Evolutionary conservation across 148 eudicot species (phyloP).

Genomic region (Chenopodium berlandieri): DNA sequence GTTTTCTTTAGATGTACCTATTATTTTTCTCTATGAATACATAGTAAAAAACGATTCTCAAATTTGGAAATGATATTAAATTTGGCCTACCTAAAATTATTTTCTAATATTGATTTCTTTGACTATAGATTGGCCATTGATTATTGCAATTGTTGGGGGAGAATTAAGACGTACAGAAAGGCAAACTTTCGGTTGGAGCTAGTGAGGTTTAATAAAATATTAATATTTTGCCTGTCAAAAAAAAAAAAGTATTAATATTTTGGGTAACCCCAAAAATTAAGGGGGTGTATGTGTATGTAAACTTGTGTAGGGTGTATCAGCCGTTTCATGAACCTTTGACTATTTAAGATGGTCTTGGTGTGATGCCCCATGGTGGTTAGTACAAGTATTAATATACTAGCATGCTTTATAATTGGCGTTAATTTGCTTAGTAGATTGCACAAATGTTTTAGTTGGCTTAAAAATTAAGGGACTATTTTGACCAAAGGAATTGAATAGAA

Average conservation of each 20-base stretch:
- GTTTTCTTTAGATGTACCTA: too few relatives aligned
- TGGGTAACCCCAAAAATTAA: conserved; percentile 6
- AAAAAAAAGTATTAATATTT: neutral
- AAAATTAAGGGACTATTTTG: neutral
- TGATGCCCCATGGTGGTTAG: conserved; percentile 6
- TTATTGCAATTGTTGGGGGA: conserved; percentile 21
- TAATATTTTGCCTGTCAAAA: neutral
- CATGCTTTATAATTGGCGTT: too few relatives aligned
- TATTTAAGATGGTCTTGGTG: conserved; percentile 14
- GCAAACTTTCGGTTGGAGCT: conserved; percentile 13
- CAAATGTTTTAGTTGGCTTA: neutral
- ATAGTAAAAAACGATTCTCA: too few relatives aligned
- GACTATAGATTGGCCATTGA: conserved; percentile 3
- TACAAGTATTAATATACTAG: too few relatives aligned
- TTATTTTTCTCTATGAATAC: too few relatives aligned
- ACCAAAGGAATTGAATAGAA: neutral
- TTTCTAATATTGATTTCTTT: too few relatives aligned
- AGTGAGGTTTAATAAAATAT: neutral
- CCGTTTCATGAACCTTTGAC: conserved; percentile 21
- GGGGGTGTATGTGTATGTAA: neutral
- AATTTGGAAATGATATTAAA: too few relatives aligned
- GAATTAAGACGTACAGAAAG: neutral
- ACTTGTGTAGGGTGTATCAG: neutral
- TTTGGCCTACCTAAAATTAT: too few relatives aligned
- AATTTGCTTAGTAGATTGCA: neutral